Percentiles rank a stretch among this genome's conserved stretches.
Conservation (phyloP, 371 early-diverging fungal species). For the Basidiobolus meristosporus region DNA sequence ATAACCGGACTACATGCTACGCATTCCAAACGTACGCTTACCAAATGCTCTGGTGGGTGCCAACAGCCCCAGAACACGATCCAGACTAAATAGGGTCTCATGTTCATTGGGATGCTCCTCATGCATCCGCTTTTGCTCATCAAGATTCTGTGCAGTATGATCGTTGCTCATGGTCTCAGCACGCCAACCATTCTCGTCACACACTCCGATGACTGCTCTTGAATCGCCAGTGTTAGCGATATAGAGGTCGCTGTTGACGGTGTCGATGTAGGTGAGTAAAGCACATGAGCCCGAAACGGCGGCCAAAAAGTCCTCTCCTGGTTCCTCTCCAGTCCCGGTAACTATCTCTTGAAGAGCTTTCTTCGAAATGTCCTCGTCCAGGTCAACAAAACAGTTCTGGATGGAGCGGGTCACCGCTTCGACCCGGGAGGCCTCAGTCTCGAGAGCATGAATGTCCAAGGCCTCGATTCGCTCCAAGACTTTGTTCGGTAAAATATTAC, state of each 20-base stretch:
- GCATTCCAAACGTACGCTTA: too few relatives aligned
- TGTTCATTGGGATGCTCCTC: conserved; percentile 65
- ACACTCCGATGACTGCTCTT: conserved; percentile 28
- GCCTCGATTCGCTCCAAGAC: conserved; percentile 16
- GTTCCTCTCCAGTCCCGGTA: background rate
- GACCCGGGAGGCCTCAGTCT: too few relatives aligned
- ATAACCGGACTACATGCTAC: too few relatives aligned
- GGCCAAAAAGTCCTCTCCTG: background rate
- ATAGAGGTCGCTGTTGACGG: conserved; percentile 32
- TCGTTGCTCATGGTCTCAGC: conserved; percentile 43
- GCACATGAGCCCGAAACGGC: conserved; percentile 53
- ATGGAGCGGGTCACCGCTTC: too few relatives aligned
- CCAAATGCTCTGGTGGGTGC: too few relatives aligned
- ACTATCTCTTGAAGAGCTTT: conserved; percentile 17
- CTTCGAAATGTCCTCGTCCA: conserved; percentile 34
- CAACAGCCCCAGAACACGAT: conserved; percentile 42
- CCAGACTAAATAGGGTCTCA: conserved; percentile 29
- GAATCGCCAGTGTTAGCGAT: conserved; percentile 66
- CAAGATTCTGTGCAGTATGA: conserved; percentile 43
- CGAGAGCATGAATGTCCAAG: too few relatives aligned
- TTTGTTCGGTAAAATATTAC: conserved; percentile 7
- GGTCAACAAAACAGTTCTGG: conserved; percentile 18
- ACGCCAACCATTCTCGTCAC: conserved; percentile 17
- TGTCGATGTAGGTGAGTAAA: conserved; percentile 48
- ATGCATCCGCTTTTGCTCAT: conserved; percentile 34